A percentile compares a stretch with the other conserved stretches of the same genome.
Conservation (phyloP, 108 stramenopile genomes). For the Nitzschia sp. region DNA sequence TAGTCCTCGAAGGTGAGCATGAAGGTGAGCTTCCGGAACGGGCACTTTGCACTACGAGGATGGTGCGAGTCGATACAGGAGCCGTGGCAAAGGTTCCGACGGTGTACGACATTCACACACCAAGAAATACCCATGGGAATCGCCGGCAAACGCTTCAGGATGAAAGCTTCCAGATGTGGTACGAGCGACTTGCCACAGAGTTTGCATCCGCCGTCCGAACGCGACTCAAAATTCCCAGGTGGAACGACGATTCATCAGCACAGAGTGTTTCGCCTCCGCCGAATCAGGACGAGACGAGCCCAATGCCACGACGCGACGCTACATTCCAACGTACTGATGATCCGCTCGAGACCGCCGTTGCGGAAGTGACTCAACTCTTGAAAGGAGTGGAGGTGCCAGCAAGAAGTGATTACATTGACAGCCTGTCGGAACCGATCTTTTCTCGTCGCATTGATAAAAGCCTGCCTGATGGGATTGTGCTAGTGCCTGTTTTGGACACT, state of each 20-base stretch:
- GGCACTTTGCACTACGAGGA: slow-evolving; percentile 44
- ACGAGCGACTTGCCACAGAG: background rate
- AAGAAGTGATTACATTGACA: background rate
- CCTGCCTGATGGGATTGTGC: slow-evolving; percentile 5
- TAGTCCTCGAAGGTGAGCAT: slow-evolving; percentile 41
- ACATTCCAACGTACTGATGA: background rate
- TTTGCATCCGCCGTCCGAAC: background rate
- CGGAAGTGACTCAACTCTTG: background rate
- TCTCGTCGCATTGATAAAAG: too few relatives aligned
- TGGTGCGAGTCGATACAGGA: slow-evolving; percentile 38
- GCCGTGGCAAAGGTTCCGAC: slow-evolving; percentile 16
- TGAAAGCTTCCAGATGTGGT: background rate
- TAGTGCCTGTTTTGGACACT: slow-evolving; percentile 25
- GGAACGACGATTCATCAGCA: background rate
- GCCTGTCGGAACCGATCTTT: background rate
- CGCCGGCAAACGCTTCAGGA: background rate
- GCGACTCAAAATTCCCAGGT: background rate
- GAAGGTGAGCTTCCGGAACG: slow-evolving; percentile 56
- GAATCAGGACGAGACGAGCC: background rate
- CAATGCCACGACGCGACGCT: background rate
- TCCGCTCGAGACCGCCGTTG: background rate
- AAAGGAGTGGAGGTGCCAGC: background rate
- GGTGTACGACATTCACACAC: background rate
- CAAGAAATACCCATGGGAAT: too few relatives aligned
- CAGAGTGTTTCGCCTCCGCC: background rate